Percentiles rank a stretch among this genome's conserved stretches.
Evolutionary conservation across 495 filamentous ascomycete species (phyloP).

Genomic region (Mytilinidion resinicola): DNA sequence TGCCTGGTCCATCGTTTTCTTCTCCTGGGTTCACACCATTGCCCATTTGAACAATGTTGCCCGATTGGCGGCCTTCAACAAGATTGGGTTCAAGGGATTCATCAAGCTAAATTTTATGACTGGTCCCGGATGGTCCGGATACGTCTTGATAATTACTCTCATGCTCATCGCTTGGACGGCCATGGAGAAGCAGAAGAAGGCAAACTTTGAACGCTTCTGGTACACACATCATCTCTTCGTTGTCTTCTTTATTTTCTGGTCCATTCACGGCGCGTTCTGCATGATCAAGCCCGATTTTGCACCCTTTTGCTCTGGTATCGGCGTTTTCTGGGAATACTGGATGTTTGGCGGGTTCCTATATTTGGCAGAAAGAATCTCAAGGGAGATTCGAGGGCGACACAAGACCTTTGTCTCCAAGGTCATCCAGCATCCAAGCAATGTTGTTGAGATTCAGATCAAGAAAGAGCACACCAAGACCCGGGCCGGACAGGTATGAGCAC

Average conservation of each 20-base stretch:
- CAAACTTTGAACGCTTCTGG: conserved; percentile 75
- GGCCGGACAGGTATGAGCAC: conserved; percentile 53
- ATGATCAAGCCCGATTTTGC: conserved; percentile 73
- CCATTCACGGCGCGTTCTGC: conserved; percentile 72
- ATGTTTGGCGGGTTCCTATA: conserved; percentile 69
- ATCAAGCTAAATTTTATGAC: conserved; percentile 62
- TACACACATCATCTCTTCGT: conserved; percentile 74
- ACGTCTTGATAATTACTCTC: conserved; percentile 65
- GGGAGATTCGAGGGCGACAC: conserved; percentile 65
- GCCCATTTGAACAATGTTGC: conserved; percentile 79
- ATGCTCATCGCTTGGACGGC: conserved; percentile 65
- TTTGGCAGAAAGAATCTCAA: conserved; percentile 60
- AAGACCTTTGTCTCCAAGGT: conserved; percentile 77
- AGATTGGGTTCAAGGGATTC: conserved; percentile 65
- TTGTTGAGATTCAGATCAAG: conserved; percentile 81
- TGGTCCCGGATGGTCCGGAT: conserved; percentile 73
- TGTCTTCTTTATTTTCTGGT: conserved; percentile 77
- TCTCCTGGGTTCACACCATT: conserved; percentile 72
- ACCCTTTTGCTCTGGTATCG: conserved; percentile 62
- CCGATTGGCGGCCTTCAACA: conserved; percentile 62
- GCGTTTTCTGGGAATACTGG: conserved; percentile 78
- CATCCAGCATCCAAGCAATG: conserved; percentile 75
- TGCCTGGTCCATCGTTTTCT: conserved; percentile 76
- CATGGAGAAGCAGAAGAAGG: conserved; percentile 59
- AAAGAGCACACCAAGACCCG: conserved; percentile 70